Evolutionary conservation across 352 stramenopile species (phyloP).

Genomic region (Phytophthora chlamydospora): DNA sequence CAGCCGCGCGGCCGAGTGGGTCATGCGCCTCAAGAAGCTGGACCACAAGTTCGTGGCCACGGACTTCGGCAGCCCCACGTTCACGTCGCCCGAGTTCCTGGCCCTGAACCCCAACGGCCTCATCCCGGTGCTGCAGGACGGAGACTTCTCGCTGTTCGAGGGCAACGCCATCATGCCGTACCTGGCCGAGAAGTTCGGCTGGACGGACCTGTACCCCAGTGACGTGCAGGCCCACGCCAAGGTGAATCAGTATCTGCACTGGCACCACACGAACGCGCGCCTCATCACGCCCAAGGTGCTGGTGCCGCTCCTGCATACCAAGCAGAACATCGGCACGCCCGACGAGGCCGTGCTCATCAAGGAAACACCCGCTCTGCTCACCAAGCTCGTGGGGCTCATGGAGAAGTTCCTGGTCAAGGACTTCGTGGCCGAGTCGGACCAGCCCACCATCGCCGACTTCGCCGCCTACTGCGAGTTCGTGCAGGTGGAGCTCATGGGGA

Average conservation of each 20-base stretch:
- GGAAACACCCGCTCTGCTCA: slow-evolving; percentile 32
- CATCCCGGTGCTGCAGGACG: slow-evolving; percentile 48
- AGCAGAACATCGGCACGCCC: slow-evolving; percentile 31
- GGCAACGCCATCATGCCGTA: slow-evolving; percentile 63
- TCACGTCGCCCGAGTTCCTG: slow-evolving; percentile 47
- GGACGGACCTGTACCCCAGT: slow-evolving; percentile 59
- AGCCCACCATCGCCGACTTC: slow-evolving; percentile 41
- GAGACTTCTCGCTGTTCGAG: slow-evolving; percentile 50
- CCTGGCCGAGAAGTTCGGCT: slow-evolving; percentile 56
- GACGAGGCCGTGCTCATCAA: slow-evolving; percentile 35
- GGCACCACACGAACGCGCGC: slow-evolving; percentile 71
- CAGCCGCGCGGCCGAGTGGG: slow-evolving; percentile 40
- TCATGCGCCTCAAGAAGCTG: slow-evolving; percentile 45
- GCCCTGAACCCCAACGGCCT: slow-evolving; percentile 45
- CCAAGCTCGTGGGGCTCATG: slow-evolving; percentile 41
- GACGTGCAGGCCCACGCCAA: slow-evolving; percentile 61
- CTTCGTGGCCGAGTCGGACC: slow-evolving; percentile 44
- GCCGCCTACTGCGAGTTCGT: slow-evolving; percentile 51
- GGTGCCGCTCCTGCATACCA: slow-evolving; percentile 44
- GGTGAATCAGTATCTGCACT: slow-evolving; percentile 76
- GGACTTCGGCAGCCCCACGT: slow-evolving; percentile 38
- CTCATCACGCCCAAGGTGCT: slow-evolving; percentile 54
- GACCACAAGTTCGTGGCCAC: slow-evolving; percentile 42
- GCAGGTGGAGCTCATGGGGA: slow-evolving; percentile 47
- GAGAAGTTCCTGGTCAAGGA: slow-evolving; percentile 57